These are phyloP conservation scores for Skeletonema potamos DNA, from an alignment of 108 stramenopile genomes.

Conservation along the genomic window DNA sequence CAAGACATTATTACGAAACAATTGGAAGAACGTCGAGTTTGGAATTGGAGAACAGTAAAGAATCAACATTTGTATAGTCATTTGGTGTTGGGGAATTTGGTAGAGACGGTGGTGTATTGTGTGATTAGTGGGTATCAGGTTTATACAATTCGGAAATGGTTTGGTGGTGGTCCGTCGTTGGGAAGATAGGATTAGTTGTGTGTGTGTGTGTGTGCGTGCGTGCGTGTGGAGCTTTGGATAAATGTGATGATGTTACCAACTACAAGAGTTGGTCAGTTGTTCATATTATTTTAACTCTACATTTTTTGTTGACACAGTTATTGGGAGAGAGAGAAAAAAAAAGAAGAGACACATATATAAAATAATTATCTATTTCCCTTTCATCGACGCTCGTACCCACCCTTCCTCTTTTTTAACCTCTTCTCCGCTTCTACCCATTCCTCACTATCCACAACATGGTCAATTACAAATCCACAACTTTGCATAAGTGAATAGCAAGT, in stretches of 20 bases:
- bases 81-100: slow-evolving; percentile 76
- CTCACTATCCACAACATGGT: slow-evolving; percentile 52
- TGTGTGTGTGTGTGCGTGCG: not conserved
- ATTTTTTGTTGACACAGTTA: too few species aligned
- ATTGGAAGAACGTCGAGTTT: slow-evolving; percentile 66
- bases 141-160: slow-evolving; percentile 85
- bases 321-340: too few species aligned
- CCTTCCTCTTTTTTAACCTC: slow-evolving; percentile 45
- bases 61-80: slow-evolving; percentile 83
- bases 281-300: too few species aligned
- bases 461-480: slow-evolving; percentile 62
- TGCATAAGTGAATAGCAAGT: slow-evolving; percentile 70
- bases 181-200: slow-evolving; percentile 43
- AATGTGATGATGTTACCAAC: not conserved
- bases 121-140: slow-evolving; percentile 80
- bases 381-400: slow-evolving; percentile 48
- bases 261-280: too few species aligned
- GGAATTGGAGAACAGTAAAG: slow-evolving; percentile 60
- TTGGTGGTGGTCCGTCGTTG: slow-evolving; percentile 68
- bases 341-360: too few species aligned
- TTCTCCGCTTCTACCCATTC: slow-evolving; percentile 48
- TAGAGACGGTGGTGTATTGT: slow-evolving; percentile 80
- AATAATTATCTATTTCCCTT: too few species aligned
- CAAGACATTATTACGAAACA: slow-evolving; percentile 75
- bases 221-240: slow-evolving; percentile 6